These are phyloP conservation scores for Omphalotus olearius DNA, from an alignment of 1,284 basidiomycete genomes.

Conservation along the genomic window DNA sequence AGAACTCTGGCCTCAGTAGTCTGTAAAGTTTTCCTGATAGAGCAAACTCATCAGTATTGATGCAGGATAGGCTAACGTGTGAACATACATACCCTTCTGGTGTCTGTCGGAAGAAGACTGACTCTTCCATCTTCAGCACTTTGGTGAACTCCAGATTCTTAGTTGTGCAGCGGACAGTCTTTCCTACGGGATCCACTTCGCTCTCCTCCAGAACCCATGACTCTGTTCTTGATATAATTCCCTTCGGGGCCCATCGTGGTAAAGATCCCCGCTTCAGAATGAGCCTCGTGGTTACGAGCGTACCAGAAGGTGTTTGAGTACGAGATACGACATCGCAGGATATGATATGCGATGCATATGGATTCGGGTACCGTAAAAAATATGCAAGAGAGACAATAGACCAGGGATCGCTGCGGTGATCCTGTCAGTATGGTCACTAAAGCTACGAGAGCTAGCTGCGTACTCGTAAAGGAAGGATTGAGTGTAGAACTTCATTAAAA, in stretches of 20 bases:
- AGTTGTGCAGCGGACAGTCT: slow-evolving; percentile 66
- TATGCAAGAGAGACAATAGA: slow-evolving; percentile 89
- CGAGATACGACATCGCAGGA: slow-evolving; percentile 94
- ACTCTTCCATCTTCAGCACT: slow-evolving; percentile 78
- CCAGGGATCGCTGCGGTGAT: slow-evolving; percentile 72
- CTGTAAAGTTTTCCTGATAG: slow-evolving; percentile 63
- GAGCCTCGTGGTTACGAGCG: slow-evolving; percentile 84
- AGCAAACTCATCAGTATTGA: slow-evolving; percentile 13
- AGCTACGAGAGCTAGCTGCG: slow-evolving; percentile 25
- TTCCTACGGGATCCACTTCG: slow-evolving; percentile 77
- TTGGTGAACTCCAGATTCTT: slow-evolving; percentile 84
- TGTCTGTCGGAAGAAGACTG: slow-evolving; percentile 57
- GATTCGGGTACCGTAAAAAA: slow-evolving; percentile 96
- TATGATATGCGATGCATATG: slow-evolving; percentile 90
- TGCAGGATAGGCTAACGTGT: neutral
- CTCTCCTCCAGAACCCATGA: slow-evolving; percentile 91
- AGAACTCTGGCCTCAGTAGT: slow-evolving; percentile 73
- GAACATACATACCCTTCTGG: slow-evolving; percentile 57
- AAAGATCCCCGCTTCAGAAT: slow-evolving; percentile 90
- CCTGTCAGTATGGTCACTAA: neutral
- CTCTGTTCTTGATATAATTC: slow-evolving; percentile 71
- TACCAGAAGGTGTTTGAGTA: slow-evolving; percentile 63
- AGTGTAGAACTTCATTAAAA: slow-evolving; percentile 73
- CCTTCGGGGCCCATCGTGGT: slow-evolving; percentile 86
- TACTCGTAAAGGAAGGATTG: slow-evolving; percentile 81